Evolutionary conservation across 1,139 yeast species (phyloP).

Genomic region (Candida freyschussii): DNA sequence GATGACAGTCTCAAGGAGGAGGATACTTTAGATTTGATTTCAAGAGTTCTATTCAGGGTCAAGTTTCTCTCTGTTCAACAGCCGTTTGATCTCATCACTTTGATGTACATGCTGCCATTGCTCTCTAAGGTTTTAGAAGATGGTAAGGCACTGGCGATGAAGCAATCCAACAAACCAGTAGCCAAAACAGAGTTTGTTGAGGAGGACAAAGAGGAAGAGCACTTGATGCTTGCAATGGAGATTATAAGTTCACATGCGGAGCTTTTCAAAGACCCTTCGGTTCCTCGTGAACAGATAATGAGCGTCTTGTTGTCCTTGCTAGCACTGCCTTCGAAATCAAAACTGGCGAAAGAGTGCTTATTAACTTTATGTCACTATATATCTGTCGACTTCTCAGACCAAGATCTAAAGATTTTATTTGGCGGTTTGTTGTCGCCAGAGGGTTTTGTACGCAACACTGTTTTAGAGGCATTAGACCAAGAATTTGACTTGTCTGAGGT

Average conservation of each 20-base stretch:
- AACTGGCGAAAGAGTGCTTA: constrained; percentile 78
- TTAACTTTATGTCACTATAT: constrained; percentile 70
- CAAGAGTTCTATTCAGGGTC: constrained; percentile 68
- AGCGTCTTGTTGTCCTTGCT: constrained; percentile 60
- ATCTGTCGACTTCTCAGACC: constrained; percentile 49
- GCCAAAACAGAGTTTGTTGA: constrained; percentile 58
- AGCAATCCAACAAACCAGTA: constrained; percentile 46
- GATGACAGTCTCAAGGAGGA: constrained; percentile 45
- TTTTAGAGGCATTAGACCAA: constrained; percentile 79
- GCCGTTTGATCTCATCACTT: constrained; percentile 62
- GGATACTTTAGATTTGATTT: constrained; percentile 48
- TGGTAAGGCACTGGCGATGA: constrained; percentile 51
- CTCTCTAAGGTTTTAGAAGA: constrained; percentile 56
- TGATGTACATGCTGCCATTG: constrained; percentile 73
- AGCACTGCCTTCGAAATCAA: constrained; percentile 72
- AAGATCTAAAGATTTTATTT: constrained; percentile 58
- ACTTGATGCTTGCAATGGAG: constrained; percentile 70
- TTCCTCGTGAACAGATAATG: constrained; percentile 67
- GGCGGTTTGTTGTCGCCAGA: constrained; percentile 58
- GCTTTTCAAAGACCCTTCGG: constrained; percentile 56
- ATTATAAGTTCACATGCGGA: constrained; percentile 74
- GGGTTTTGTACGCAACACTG: constrained; percentile 67
- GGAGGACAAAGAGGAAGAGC: constrained; percentile 87
- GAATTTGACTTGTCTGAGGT: constrained; percentile 70
- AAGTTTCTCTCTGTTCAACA: constrained; percentile 71